Base-by-base conservation (phyloP, 176 grass and related monocot genomes). In the Zoysia pacifica region DNA sequence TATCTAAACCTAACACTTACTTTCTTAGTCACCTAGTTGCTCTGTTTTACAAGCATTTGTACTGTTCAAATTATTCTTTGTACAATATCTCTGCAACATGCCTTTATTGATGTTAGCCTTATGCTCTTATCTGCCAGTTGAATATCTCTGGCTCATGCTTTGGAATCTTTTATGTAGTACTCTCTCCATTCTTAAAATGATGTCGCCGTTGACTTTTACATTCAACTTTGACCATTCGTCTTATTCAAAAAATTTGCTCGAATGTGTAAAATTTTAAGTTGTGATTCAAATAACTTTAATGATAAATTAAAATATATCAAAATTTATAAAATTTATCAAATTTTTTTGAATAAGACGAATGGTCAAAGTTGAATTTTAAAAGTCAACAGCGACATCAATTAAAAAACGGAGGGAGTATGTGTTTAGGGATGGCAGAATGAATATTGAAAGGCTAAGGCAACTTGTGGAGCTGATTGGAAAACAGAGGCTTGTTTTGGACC, bases 401-500 rank as follows among this genome's bases (percentile, higher is more conserved):
- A 28, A 28, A 28, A 28, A 28, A 28, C 28, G 28, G 28, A 28
- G 28, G 28, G 28, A 28, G 28, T 99, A 93, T 65, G 82, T 95
- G 46, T 99, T 99, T 63, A 91, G 79, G 35, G 82, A 93, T 84
- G 96, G 96, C 16, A 85, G 89, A 81, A 93, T 99, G 92, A 85
- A 86, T 76, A 83, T 86, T 50, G 92, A 91, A 84, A 87, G 88
- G 52, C 75, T 95, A 42, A 83, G 71, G 51, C 84, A 87, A 82
- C 90, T 99, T 87, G 83, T 89, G 1, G 12, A 86, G 76, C 79
- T 93, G 74, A 84, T 95, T 85, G 92, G 92, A 44, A 99, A 88
- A 83, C 36, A 86, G 66, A 94, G 84, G 63, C 92, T 99, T 81
- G 86, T 99, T 43, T 87, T 98, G 83, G 96, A 98, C 81, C 92